These are phyloP conservation scores for Metschnikowia arizonensis DNA, from an alignment of 805 yeast species.

Conservation along the genomic window DNA sequence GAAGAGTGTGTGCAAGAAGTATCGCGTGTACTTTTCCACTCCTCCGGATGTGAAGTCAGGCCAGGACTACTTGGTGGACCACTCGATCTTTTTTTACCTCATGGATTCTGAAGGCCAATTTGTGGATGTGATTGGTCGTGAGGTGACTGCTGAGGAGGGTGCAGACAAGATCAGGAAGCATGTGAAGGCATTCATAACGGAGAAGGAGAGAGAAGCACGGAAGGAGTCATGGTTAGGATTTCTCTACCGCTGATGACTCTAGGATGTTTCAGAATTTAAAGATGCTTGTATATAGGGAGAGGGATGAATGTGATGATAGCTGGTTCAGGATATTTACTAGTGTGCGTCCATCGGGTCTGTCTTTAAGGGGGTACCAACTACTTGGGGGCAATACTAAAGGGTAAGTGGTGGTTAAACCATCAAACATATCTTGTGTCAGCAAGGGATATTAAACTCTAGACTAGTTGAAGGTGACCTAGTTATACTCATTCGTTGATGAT, in stretches of 20 bases:
- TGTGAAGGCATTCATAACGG: slow-evolving; percentile 71
- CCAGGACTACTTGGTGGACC: slow-evolving; percentile 94
- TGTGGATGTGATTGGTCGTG: slow-evolving; percentile 91
- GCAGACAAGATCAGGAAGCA: slow-evolving; percentile 72
- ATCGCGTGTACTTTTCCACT: slow-evolving; percentile 94
- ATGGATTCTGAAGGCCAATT: slow-evolving; percentile 99
- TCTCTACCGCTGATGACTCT: slow-evolving; percentile 34
- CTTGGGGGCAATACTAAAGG: too few relatives aligned
- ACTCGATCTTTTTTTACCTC: slow-evolving; percentile 91
- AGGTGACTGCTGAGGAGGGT: slow-evolving; percentile 75
- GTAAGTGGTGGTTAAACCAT: too few relatives aligned
- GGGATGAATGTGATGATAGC: not conserved
- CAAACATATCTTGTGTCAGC: too few relatives aligned
- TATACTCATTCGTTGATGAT: too few relatives aligned
- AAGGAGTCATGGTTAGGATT: slow-evolving; percentile 58
- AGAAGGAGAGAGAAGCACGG: slow-evolving; percentile 61
- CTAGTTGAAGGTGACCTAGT: too few relatives aligned
- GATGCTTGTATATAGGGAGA: too few relatives aligned
- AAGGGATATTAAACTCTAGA: too few relatives aligned
- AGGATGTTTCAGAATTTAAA: too few relatives aligned
- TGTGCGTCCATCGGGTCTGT: too few relatives aligned
- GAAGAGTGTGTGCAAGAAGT: slow-evolving; percentile 80
- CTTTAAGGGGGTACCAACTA: too few relatives aligned
- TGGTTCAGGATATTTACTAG: too few relatives aligned
- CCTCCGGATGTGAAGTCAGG: slow-evolving; percentile 93